Evolutionary conservation across 768 basidiomycete genomes (phyloP).

Genomic region (Filobasidium wieringae): DNA sequence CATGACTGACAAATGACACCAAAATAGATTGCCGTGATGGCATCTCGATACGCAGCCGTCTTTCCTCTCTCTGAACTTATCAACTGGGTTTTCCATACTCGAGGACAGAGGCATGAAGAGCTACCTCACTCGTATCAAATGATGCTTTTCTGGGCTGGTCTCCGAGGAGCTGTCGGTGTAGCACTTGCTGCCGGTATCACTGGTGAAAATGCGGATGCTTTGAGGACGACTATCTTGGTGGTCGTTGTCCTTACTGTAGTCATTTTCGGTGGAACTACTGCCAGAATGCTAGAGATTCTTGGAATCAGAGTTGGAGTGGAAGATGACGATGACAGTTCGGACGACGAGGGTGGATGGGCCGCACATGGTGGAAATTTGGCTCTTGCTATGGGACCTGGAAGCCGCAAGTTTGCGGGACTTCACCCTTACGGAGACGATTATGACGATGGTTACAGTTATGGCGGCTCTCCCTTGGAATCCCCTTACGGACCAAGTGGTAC

Average conservation of each 20-base stretch:
- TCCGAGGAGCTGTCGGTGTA: constrained; percentile 93
- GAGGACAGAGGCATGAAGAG: constrained; percentile 78
- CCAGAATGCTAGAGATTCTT: constrained; percentile 91
- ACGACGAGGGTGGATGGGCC: constrained; percentile 36
- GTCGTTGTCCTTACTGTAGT: constrained; percentile 91
- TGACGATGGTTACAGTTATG: constrained; percentile 18
- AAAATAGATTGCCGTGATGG: constrained; percentile 61
- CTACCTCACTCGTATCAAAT: constrained; percentile 96
- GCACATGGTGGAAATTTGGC: constrained; percentile 27
- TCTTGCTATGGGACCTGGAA: constrained; percentile 27
- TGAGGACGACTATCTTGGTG: constrained; percentile 85
- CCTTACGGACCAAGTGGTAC: constrained; percentile 11
- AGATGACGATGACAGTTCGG: constrained; percentile 58
- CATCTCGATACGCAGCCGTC: constrained; percentile 88
- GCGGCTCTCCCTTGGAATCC: constrained; percentile 24
- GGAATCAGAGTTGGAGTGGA: constrained; percentile 91
- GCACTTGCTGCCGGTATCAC: constrained; percentile 92
- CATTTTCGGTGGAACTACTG: constrained; percentile 92
- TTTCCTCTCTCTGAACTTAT: constrained; percentile 90
- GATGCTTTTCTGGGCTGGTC: constrained; percentile 98
- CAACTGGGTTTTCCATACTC: constrained; percentile 79
- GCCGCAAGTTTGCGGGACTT: constrained; percentile 25
- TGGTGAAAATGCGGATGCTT: constrained; percentile 79
- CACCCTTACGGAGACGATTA: constrained; percentile 24
- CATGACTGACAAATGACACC: not conserved